These are phyloP conservation scores for Paramecium tetraurelia DNA, from an alignment of 73 alveolate species.

Conservation along the genomic window DNA sequence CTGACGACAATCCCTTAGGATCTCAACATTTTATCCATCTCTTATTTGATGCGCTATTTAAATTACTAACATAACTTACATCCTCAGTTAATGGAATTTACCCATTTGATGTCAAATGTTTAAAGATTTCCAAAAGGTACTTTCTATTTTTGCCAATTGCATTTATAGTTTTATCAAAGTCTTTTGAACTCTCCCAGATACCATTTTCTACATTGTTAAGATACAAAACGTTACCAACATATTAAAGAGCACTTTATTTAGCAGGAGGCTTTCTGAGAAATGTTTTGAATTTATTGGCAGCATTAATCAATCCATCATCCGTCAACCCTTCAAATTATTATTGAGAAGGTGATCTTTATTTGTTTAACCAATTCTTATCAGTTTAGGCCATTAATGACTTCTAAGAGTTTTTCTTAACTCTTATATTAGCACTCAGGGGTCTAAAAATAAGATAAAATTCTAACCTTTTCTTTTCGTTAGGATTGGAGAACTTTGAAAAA, in stretches of 20 bases:
- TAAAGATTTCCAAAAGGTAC: conserved; percentile 70
- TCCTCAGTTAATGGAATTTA: conserved; percentile 66
- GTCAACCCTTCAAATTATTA: neutral
- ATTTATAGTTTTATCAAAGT: conserved; percentile 67
- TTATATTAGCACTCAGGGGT: neutral
- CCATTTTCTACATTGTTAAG: neutral
- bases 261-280: neutral
- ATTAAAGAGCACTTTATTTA: neutral
- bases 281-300: conserved; percentile 22
- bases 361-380: neutral
- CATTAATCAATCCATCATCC: conserved; percentile 45
- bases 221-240: neutral
- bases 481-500: conserved; percentile 63
- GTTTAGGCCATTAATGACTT: neutral
- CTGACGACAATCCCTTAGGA: conserved; percentile 54
- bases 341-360: neutral
- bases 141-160: conserved; percentile 78
- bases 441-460: conserved; percentile 3
- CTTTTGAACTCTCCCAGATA: conserved; percentile 77
- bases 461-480: conserved; percentile 63
- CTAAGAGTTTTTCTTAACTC: neutral
- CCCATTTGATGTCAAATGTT: conserved; percentile 57
- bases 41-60: conserved; percentile 14
- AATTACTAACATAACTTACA: neutral
- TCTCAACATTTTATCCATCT: conserved; percentile 52